Base-by-base conservation (phyloP, 1,284 basidiomycete species). In the Singerocomus rubriflavus region DNA sequence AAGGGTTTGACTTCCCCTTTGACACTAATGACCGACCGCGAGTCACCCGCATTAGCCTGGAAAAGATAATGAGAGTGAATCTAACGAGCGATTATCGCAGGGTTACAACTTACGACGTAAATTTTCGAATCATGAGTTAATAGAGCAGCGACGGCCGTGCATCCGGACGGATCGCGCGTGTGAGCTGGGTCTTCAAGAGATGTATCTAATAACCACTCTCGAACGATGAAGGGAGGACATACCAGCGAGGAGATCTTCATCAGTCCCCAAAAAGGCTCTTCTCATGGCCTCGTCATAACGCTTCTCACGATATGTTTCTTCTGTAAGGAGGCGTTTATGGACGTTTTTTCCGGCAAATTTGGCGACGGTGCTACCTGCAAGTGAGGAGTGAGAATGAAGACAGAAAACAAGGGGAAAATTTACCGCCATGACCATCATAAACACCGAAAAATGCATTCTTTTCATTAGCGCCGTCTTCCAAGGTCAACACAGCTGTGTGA, bases 381-480 rank as follows among this genome's bases (percentile, higher is more conserved):
- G 39, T 36, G 42, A 42, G 39, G 50, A 21, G 55, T 50, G 46
- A 57, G 56, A 44, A 16, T 34, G 35, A 37, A 48, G 36, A 57
- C n/a, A 27, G 41, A 35, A 56, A 21, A 21, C 21, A 5, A 25
- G 12, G 13, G 27, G 50, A 41, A 34, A 16, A 37, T 17, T 57
- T 65, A 94, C 93, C 97, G 55, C 97, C 97, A 66, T 99, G 97
- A 21, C 97, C 97, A 71, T 99, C 97, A 66, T 98, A 99, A 2
- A 99, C 95, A 33, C 91, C 96, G 63, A 98, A 98, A 72, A 98
- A 96, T 1, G 85, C 76, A 65, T 88, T 88, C 14, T 77, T 76
- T 27, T 80, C 76, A 5, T 73, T 63, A 38, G 71, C 70, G 21
- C 71, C 73, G 32, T 75, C 75, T 50, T 84, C 84, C 50, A 91